phyloP scores from a whole-genome alignment of 164 flowering plant genomes.

The Kingdonia uniflora region DNA sequence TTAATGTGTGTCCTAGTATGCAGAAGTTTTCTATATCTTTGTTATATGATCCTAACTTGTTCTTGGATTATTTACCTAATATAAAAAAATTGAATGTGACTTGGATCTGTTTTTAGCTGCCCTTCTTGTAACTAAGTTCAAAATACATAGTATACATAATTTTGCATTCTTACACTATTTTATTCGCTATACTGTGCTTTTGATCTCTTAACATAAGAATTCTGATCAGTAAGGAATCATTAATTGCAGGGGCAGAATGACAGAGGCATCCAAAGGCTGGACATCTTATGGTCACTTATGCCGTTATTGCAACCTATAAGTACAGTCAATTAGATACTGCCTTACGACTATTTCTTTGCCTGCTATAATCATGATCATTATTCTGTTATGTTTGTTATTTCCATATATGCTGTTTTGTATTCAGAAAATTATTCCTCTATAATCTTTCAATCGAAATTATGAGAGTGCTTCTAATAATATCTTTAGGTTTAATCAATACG shows the following conservation, averaged over 20 bases:
- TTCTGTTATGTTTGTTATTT: background rate
- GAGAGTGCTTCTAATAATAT: no score
- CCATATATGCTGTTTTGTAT: background rate
- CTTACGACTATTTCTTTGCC: background rate
- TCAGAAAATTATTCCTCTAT: background rate
- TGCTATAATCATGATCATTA: background rate
- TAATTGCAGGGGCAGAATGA: conserved; percentile 58
- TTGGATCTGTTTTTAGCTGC: no score
- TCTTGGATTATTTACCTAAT: no score
- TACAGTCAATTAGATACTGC: conserved; percentile 9
- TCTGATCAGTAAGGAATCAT: conserved; percentile 5
- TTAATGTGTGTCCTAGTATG: no score
- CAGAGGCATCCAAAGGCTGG: conserved; percentile 66
- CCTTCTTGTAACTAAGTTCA: background rate
- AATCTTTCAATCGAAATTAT: no score
- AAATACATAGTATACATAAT: background rate
- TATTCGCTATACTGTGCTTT: background rate
- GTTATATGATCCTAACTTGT: no score
- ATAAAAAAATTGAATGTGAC: no score
- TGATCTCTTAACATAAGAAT: background rate
- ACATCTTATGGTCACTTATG: conserved; percentile 69
- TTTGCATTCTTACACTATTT: background rate
- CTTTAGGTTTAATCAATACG: conserved; percentile 10
- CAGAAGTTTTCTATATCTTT: no score
- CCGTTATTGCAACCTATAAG: conserved; percentile 53